Conservation (phyloP, 73 alveolate species). For the Blepharisma stoltei region DNA sequence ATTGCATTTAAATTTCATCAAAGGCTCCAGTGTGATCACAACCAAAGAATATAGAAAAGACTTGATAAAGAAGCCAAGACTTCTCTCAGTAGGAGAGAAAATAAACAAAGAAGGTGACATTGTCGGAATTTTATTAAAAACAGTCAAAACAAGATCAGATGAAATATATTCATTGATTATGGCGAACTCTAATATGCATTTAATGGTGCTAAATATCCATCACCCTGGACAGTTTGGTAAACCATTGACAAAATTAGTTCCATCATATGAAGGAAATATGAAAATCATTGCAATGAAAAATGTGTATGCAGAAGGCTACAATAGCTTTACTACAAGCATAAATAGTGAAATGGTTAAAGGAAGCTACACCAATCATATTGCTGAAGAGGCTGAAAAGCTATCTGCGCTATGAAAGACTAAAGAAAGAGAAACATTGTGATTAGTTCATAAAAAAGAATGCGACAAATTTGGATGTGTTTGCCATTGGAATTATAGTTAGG, state of each 20-base stretch:
- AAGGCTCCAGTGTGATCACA: not conserved
- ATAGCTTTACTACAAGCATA: not conserved
- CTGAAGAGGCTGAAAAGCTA: not conserved
- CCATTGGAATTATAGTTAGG: too few species aligned
- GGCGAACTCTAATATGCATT: not conserved
- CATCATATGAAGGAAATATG: not conserved
- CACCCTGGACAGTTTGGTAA: slow-evolving; percentile 5
- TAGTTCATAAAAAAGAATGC: not conserved
- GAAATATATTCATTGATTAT: slow-evolving; percentile 2
- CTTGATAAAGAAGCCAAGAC: slow-evolving; percentile 1
- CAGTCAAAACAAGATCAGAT: not conserved
- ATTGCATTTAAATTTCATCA: not conserved
- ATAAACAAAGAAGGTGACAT: not conserved
- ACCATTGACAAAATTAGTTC: not conserved
- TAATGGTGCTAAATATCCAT: not conserved
- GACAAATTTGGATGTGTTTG: slow-evolving; percentile 29
- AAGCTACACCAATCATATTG: slow-evolving; percentile 6
- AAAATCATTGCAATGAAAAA: not conserved
- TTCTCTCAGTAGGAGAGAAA: not conserved
- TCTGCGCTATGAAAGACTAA: not conserved
- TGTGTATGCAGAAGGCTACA: not conserved
- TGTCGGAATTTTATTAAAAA: slow-evolving; percentile 2
- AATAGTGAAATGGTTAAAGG: not conserved
- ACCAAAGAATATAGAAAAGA: slow-evolving; percentile 15
- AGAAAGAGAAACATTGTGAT: not conserved